These are phyloP conservation scores for Wickerhamiella siamensis DNA, from an alignment of 805 yeast species.

Conservation along the genomic window DNA sequence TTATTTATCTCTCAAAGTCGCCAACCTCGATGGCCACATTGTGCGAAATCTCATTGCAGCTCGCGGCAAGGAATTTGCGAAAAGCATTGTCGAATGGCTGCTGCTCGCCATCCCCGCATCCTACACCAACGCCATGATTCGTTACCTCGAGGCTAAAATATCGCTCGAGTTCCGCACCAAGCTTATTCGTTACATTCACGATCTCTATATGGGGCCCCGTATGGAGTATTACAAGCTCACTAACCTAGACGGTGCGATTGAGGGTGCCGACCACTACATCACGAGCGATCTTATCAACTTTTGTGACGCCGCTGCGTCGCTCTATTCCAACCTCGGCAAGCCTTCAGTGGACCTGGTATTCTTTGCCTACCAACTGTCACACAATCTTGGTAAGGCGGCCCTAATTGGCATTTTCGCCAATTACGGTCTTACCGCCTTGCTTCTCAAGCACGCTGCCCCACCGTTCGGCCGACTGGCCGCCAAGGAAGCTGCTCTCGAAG, in stretches of 20 bases:
- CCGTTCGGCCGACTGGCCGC: slow-evolving; percentile 70
- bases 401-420: slow-evolving; percentile 67
- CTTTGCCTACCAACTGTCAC: slow-evolving; percentile 70
- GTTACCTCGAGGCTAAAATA: slow-evolving; percentile 58
- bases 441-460: slow-evolving; percentile 64
- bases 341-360: slow-evolving; percentile 78
- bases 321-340: slow-evolving; percentile 81
- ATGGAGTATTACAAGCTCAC: slow-evolving; percentile 73
- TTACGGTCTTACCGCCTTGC: slow-evolving; percentile 64
- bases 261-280: slow-evolving; percentile 74
- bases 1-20: slow-evolving; percentile 71
- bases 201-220: slow-evolving; percentile 65
- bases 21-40: slow-evolving; percentile 82
- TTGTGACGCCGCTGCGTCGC: slow-evolving; percentile 64
- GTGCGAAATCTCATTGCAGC: slow-evolving; percentile 80
- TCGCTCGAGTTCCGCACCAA: slow-evolving; percentile 76
- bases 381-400: slow-evolving; percentile 78
- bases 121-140: slow-evolving; percentile 81
- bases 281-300: slow-evolving; percentile 74
- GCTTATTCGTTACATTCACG: slow-evolving; percentile 75
- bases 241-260: slow-evolving; percentile 36
- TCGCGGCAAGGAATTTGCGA: slow-evolving; percentile 53
- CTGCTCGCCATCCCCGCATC: slow-evolving; percentile 85
- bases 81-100: slow-evolving; percentile 78
- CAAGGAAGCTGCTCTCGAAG: slow-evolving; percentile 63